Conservation (phyloP, 164 flowering plant species). For the Hamamelis virginiana region DNA sequence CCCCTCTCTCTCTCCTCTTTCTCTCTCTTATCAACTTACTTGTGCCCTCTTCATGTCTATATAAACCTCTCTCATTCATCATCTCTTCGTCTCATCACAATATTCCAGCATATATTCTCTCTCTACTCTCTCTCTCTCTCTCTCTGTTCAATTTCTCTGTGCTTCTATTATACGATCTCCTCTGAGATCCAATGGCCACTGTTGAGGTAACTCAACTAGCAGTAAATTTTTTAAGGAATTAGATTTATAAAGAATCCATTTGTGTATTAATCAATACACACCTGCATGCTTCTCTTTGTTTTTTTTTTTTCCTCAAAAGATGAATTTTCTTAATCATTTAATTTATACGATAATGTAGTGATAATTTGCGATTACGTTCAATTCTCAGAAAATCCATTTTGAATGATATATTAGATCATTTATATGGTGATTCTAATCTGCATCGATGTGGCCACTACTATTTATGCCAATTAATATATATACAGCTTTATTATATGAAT, state of each 20-base stretch:
- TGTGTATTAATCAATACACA: neutral
- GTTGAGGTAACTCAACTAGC: slow-evolving; percentile 23
- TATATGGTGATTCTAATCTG: too few relatives aligned
- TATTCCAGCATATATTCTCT: neutral
- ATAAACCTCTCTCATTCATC: slow-evolving; percentile 17
- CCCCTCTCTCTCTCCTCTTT: neutral
- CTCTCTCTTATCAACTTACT: slow-evolving; percentile 4
- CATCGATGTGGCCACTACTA: too few relatives aligned
- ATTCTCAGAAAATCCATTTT: too few relatives aligned
- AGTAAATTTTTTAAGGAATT: neutral
- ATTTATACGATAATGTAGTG: too few relatives aligned
- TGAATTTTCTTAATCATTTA: too few relatives aligned
- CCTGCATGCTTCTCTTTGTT: too few relatives aligned
- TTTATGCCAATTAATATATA: too few relatives aligned
- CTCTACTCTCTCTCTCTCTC: neutral
- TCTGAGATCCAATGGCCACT: slow-evolving; percentile 27
- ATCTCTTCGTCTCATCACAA: slow-evolving; percentile 7
- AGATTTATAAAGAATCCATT: neutral
- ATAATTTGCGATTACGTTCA: too few relatives aligned
- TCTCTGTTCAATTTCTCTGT: neutral
- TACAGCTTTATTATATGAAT: too few relatives aligned
- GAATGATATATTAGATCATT: too few relatives aligned
- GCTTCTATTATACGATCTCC: neutral
- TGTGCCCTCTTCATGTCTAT: slow-evolving; percentile 11
- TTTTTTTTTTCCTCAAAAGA: too few relatives aligned